These are phyloP conservation scores for Debaryomyces subglobosus DNA, from an alignment of 1,139 yeast genomes.

Conservation along the genomic window DNA sequence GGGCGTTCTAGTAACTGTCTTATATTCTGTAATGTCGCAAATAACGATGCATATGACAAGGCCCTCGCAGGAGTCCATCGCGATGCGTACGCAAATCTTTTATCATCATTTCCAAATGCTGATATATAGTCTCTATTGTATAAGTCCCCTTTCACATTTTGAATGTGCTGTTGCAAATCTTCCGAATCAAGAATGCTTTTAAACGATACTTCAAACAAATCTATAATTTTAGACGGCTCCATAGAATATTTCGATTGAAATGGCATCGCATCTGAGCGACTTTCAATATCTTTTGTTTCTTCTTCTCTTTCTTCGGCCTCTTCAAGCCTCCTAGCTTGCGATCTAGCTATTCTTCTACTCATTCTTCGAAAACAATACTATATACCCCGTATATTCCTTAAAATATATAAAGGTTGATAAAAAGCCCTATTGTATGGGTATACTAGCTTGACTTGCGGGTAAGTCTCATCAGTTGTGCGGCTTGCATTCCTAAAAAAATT, in stretches of 20 bases:
- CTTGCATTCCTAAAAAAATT: not conserved
- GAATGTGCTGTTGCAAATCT: conserved; percentile 52
- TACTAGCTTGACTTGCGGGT: conserved; percentile 19
- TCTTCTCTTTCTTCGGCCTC: conserved; percentile 7
- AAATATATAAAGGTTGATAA: not conserved
- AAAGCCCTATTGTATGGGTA: conserved; percentile 4
- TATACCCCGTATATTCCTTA: not conserved
- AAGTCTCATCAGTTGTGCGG: conserved; percentile 15
- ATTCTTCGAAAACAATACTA: conserved; percentile 8
- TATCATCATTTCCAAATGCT: conserved; percentile 68
- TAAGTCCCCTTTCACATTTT: conserved; percentile 67
- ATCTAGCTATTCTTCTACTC: conserved; percentile 28
- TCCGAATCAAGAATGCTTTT: conserved; percentile 47
- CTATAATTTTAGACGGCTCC: conserved; percentile 45
- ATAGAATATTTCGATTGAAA: conserved; percentile 32
- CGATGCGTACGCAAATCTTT: conserved; percentile 75
- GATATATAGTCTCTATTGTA: conserved; percentile 68
- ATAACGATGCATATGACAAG: conserved; percentile 68
- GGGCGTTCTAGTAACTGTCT: conserved; percentile 38
- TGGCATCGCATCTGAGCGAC: conserved; percentile 31
- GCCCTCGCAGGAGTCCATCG: conserved; percentile 90
- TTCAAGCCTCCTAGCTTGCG: conserved; percentile 16
- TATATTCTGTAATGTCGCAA: conserved; percentile 52
- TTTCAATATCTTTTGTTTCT: conserved; percentile 7
- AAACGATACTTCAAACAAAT: conserved; percentile 53